phyloP scores from a whole-genome alignment of 192 early-diverging fungal genomes.

The Backusella luteola region DNA sequence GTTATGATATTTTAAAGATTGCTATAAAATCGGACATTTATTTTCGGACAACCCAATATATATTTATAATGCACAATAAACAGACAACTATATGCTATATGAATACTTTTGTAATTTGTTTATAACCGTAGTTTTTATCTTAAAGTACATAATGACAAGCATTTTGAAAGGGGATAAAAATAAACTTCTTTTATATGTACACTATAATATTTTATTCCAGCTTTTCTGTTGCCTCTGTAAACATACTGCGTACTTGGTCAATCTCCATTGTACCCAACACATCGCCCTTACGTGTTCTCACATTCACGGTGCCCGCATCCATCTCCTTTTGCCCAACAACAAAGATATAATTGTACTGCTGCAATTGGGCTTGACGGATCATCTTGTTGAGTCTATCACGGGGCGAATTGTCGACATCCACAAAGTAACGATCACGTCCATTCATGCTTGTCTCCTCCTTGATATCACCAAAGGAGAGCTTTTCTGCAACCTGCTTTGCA shows the following conservation, averaged over 20 bases:
- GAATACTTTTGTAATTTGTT: no score
- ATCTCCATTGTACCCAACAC: constrained; percentile 62
- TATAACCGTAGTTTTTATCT: no score
- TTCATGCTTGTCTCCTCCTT: constrained; percentile 17
- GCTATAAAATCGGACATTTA: no score
- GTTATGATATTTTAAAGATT: no score
- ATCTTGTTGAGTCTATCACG: constrained; percentile 68
- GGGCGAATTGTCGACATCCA: constrained; percentile 75
- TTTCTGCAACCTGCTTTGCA: constrained; percentile 54
- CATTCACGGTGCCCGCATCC: constrained; percentile 63
- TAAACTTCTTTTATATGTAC: neutral
- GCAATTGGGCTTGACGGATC: constrained; percentile 76
- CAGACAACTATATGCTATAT: no score
- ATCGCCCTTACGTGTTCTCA: constrained; percentile 65
- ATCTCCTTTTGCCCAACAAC: constrained; percentile 86
- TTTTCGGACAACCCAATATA: no score
- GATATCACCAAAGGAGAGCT: constrained; percentile 42
- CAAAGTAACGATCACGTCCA: constrained; percentile 60
- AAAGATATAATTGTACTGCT: constrained; percentile 85
- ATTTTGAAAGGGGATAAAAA: no score
- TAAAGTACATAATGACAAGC: no score
- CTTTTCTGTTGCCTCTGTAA: constrained; percentile 47
- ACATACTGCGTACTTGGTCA: constrained; percentile 54
- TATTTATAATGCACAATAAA: neutral
- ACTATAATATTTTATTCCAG: constrained; percentile 32